Base-by-base conservation (phyloP, 2,329 filamentous ascomycete species). In the Colletotrichum acutatum region DNA sequence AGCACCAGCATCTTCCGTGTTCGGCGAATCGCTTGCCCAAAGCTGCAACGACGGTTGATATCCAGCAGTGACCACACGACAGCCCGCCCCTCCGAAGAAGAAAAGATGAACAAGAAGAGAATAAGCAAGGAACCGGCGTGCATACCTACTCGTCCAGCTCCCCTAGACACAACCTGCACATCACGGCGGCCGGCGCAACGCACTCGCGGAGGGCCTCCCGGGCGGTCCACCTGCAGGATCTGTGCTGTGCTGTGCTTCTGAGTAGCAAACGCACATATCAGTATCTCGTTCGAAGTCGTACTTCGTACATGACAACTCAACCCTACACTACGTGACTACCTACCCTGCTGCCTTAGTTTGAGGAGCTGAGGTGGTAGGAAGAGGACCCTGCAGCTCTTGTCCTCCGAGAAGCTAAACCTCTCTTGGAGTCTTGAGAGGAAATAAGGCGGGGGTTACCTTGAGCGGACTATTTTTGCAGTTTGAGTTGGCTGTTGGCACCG, bases 301-400 rank as follows among this genome's bases (percentile, higher is more conserved):
- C 34, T 2, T 16, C 34, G 34, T 16, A 16, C 34, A 16, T 42
- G 34, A 16, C 34, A 16, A 42, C 34, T 7, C 14, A 42, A 42
- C 34, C 34, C 14, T 37, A 42, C 14, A 14, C 34, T 46, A 8
- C 19, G 16, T 42, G 37, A 42, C 42, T 19, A 19, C 42, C 19
- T n/a, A 19, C 16, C 42, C 42, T 34, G 32, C 37, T 42, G 6
- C 42, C 42, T 46, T 46, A n/a, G 16, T 16, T n/a, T 16, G 42
- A 46, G 42, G 42, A 46, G 42, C 42, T 46, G 42, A 46, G 42
- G 19, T 19, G 42, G 42, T 19, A 46, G 42, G 42, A 46, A 8
- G 42, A 63, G 42, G 60, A 63, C 60, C 42, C 60, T 63, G 60
- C 60, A 53, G 60, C 26, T 46, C 42, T n/a, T 46, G 42, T 22